A percentile compares a stretch with the other conserved stretches of the same genome.
Evolutionary conservation across 495 filamentous ascomycete species (phyloP).

Genomic region (Trichodelitschia bisporula): DNA sequence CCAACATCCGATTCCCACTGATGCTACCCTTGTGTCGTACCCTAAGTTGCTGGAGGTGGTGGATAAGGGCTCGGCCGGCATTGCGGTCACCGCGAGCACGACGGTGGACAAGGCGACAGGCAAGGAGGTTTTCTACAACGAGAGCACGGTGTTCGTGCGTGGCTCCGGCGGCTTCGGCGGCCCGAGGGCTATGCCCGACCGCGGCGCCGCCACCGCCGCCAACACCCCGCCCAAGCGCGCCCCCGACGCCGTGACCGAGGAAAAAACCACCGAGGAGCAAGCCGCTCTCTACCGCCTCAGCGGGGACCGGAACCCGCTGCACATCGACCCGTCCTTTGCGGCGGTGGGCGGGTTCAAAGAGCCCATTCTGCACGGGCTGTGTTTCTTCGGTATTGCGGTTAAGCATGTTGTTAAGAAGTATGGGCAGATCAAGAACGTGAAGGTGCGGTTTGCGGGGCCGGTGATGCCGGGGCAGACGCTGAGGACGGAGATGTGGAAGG

Average conservation of each 20-base stretch:
- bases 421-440: slow-evolving; percentile 76
- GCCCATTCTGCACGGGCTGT: slow-evolving; percentile 87
- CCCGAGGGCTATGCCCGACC: slow-evolving; percentile 47
- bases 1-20: slow-evolving; percentile 83
- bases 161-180: slow-evolving; percentile 86
- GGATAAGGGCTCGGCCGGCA: slow-evolving; percentile 81
- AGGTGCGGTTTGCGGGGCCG: slow-evolving; percentile 85
- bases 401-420: slow-evolving; percentile 75
- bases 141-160: slow-evolving; percentile 72
- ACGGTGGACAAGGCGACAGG: slow-evolving; percentile 58
- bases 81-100: slow-evolving; percentile 55
- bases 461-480: slow-evolving; percentile 87
- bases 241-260: slow-evolving; percentile 65
- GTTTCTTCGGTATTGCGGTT: slow-evolving; percentile 77
- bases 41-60: slow-evolving; percentile 80
- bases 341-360: slow-evolving; percentile 89
- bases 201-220: slow-evolving; percentile 52
- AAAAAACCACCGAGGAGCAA: slow-evolving; percentile 81
- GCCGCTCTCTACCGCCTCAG: slow-evolving; percentile 85
- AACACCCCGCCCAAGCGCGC: slow-evolving; percentile 56
- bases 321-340: slow-evolving; percentile 85
- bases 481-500: slow-evolving; percentile 96
- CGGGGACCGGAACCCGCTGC: slow-evolving; percentile 82
- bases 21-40: slow-evolving; percentile 53
- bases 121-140: slow-evolving; percentile 92